phyloP scores from a whole-genome alignment of 192 early-diverging fungal genomes.

The Cetraspora pellucida region DNA sequence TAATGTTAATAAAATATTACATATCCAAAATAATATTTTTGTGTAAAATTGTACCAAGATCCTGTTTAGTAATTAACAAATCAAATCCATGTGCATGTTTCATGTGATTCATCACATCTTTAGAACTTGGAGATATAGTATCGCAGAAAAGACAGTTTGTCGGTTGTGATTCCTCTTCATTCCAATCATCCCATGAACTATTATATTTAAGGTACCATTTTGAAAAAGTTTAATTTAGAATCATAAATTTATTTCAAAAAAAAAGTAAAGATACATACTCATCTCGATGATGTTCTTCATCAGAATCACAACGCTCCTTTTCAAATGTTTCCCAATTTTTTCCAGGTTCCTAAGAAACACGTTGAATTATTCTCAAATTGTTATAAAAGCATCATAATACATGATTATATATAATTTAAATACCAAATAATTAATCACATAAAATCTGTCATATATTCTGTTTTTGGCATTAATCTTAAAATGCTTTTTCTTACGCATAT shows the following conservation, averaged over 20 bases:
- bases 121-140: slow-evolving; percentile 58
- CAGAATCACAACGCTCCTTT: slow-evolving; percentile 75
- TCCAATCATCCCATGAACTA: slow-evolving; percentile 82
- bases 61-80: slow-evolving; percentile 56
- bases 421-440: slow-evolving; percentile 84
- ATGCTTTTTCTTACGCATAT: slow-evolving; percentile 99
- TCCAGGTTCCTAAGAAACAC: slow-evolving; percentile 62
- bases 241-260: not conserved
- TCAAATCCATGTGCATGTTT: slow-evolving; percentile 75
- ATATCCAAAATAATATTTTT: not conserved
- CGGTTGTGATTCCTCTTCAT: slow-evolving; percentile 64
- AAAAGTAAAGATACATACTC: slow-evolving; percentile 54
- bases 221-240: not conserved
- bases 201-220: slow-evolving; percentile 39
- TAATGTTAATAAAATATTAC: not conserved
- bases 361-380: not conserved
- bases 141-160: slow-evolving; percentile 86
- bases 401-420: not conserved
- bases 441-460: slow-evolving; percentile 90
- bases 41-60: slow-evolving; percentile 26
- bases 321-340: slow-evolving; percentile 91
- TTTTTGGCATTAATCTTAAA: slow-evolving; percentile 92
- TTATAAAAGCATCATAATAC: not conserved
- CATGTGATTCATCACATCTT: slow-evolving; percentile 74
- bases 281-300: slow-evolving; percentile 63